Base-by-base conservation (phyloP, 805 yeast genomes). In the Candida vaughaniae region DNA sequence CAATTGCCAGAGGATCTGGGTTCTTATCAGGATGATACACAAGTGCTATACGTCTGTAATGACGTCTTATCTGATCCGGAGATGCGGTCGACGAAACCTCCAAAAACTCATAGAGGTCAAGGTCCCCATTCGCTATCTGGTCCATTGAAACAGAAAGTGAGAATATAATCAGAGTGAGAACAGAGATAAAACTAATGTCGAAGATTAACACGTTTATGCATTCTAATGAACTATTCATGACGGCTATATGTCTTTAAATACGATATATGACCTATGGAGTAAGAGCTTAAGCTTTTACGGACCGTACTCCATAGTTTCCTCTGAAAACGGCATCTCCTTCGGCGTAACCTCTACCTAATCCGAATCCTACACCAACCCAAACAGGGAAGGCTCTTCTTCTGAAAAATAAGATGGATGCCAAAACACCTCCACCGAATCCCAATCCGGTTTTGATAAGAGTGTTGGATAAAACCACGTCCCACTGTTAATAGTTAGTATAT, bases 321-420 rank as follows among this genome's bases (percentile, higher is more conserved):
- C 97, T 83, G 77, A 93, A 91, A 39, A 90, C 85, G 43, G 97
- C 95, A 58, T 93, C 98, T 44, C 98, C 99, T 71, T 93, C 99
- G 43, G 98, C 81, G 66, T 89, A 93, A 37, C 96, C 96, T 72
- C 96, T 84, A 48, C 99, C 99, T 45, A 90, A 76, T 49, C 99
- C 99, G 55, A 93, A 91, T 25, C 99, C 99, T 47, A 89, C 69
- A 48, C 99, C 99, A 45, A 91, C 66, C 95, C 97, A 90, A 29
- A 91, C 98, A 38, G 99, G 99, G 80, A 89, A 93, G 7, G 96
- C 76, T 66, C 98, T 82, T 74, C 98, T 86, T 64, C 77, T 87
- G 74, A 93, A 93, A 40, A 93, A 67, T 42, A 93, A 66, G 29
- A 90, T 95, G 6, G 96, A 87, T 30, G 95, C 85, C 41, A 91